Conservation (phyloP, 2,329 filamentous ascomycete genomes). For the Trichophyton schoenleinii region DNA sequence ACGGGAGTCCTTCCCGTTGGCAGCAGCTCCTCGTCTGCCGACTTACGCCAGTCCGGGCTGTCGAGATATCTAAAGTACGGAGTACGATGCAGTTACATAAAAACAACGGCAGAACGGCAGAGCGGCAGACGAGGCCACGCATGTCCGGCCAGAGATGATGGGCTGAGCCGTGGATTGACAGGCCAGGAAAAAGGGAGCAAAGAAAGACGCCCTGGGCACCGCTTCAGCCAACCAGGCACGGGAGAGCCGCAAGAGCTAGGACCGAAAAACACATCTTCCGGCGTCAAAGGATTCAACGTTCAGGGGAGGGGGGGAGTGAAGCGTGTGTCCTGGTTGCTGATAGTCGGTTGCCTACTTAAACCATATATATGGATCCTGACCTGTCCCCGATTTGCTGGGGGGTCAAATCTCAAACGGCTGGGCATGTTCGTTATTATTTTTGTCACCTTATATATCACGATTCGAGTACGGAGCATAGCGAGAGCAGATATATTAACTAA, state of each 20-base stretch:
- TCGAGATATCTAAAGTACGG: not conserved
- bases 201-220: not conserved
- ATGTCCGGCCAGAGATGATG: not conserved
- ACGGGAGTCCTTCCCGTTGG: not conserved
- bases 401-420: not conserved
- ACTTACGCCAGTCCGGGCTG: not conserved
- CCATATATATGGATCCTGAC: not conserved
- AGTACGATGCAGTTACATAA: not conserved
- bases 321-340: not conserved
- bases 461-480: not conserved
- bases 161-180: not conserved
- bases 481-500: not conserved
- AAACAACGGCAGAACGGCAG: not conserved
- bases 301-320: not conserved
- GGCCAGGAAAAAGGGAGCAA: not conserved
- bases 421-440: not conserved
- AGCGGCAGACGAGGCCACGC: not conserved
- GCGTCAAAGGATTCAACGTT: not conserved
- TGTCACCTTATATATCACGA: not conserved
- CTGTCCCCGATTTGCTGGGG: not conserved
- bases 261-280: not conserved
- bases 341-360: not conserved
- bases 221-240: not conserved
- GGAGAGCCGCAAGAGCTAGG: not conserved
- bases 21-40: not conserved